phyloP scores from a whole-genome alignment of 345 rosid species.

The Leavenworthia alabamica region DNA sequence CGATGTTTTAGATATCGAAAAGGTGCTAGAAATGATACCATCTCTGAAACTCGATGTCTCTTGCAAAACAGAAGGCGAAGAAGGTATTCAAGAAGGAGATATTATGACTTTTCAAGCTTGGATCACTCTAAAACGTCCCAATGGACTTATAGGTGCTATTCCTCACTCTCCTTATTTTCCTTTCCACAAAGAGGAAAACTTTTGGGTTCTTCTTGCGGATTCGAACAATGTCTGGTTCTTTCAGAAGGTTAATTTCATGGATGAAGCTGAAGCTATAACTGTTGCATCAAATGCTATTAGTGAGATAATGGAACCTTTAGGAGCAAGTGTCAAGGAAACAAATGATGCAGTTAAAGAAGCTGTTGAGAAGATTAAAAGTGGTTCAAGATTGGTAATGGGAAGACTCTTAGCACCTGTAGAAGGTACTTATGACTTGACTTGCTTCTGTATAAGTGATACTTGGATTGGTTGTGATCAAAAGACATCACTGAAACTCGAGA shows the following conservation, averaged over 20 bases:
- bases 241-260: constrained; percentile 89
- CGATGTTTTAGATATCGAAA: constrained; percentile 58
- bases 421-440: constrained; percentile 79
- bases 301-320: constrained; percentile 61
- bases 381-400: constrained; percentile 84
- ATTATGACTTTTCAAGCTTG: constrained; percentile 72
- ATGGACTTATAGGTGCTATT: constrained; percentile 65
- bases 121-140: constrained; percentile 68
- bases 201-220: constrained; percentile 87
- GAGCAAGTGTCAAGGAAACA: constrained; percentile 63
- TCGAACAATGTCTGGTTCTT: constrained; percentile 78
- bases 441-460: constrained; percentile 78
- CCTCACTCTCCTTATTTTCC: constrained; percentile 82
- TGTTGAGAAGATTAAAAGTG: constrained; percentile 66
- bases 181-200: constrained; percentile 84
- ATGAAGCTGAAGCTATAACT: constrained; percentile 71
- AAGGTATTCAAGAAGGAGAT: constrained; percentile 92
- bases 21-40: constrained; percentile 85
- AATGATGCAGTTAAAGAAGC: constrained; percentile 54
- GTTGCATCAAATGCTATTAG: constrained; percentile 54
- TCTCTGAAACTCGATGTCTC: constrained; percentile 56
- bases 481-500: constrained; percentile 55
- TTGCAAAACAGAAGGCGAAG: constrained; percentile 96
- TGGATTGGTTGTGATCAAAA: constrained; percentile 90
- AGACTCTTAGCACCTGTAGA: constrained; percentile 75